Evolutionary conservation across 176 grass and related monocot genomes (phyloP).

Genomic region (Eleusine coracana): DNA sequence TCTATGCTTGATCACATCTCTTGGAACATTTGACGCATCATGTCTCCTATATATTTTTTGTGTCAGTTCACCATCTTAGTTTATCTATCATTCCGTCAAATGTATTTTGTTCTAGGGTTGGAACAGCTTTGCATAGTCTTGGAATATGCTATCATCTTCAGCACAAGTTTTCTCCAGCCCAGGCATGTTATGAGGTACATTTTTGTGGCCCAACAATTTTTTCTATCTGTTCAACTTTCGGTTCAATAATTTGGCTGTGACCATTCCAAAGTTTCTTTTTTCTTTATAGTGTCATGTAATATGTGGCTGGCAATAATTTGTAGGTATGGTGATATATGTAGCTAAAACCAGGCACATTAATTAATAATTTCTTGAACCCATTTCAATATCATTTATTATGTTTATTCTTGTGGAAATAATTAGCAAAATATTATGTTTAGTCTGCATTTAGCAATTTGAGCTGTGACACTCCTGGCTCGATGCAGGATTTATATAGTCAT

Average conservation of each 20-base stretch:
- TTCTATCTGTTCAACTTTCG: background rate
- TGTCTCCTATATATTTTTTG: constrained; percentile 15
- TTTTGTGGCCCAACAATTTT: constrained; percentile 13
- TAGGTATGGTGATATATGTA: constrained; percentile 17
- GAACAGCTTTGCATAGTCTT: constrained; percentile 74
- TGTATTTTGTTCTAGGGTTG: constrained; percentile 58
- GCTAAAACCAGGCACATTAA: background rate
- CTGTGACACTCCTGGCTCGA: constrained; percentile 3
- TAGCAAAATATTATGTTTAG: constrained; percentile 5
- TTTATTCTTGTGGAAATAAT: background rate
- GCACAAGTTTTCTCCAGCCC: constrained; percentile 71
- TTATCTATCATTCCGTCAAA: background rate
- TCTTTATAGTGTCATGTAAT: background rate
- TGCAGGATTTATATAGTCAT: constrained; percentile 18
- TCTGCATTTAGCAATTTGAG: constrained; percentile 20
- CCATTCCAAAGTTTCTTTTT: background rate
- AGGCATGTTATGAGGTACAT: constrained; percentile 79
- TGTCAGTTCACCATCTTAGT: background rate
- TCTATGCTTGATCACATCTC: constrained; percentile 28
- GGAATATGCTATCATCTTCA: constrained; percentile 76
- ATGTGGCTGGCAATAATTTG: constrained; percentile 20
- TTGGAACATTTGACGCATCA: background rate
- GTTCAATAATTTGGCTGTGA: background rate
- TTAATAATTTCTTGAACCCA: background rate
- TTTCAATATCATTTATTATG: background rate